These are phyloP conservation scores for Macrophomina phaseolina DNA, from an alignment of 2,329 filamentous ascomycete genomes.

Conservation along the genomic window DNA sequence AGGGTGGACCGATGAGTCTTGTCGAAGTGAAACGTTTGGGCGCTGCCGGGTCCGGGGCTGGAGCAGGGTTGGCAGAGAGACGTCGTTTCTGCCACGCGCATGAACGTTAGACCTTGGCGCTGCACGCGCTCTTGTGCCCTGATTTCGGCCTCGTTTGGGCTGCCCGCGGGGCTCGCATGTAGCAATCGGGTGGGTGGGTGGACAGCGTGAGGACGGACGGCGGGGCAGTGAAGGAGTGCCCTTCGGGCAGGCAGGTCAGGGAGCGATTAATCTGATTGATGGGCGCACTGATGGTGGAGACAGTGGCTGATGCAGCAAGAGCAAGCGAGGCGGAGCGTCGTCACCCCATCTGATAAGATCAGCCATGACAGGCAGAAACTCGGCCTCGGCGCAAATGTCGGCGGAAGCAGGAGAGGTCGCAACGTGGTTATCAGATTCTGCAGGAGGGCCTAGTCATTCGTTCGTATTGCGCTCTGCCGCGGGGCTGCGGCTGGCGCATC, in stretches of 20 bases:
- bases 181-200: background rate
- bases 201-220: background rate
- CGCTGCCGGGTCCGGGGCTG: background rate
- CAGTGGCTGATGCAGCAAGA: background rate
- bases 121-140: background rate
- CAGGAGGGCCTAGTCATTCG: background rate
- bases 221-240: background rate
- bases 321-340: background rate
- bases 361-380: conserved; percentile 5
- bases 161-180: background rate
- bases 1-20: background rate
- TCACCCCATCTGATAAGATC: conserved; percentile 12
- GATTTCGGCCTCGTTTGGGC: background rate
- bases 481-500: background rate
- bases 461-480: background rate
- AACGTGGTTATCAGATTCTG: conserved; percentile 14
- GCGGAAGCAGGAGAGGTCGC: background rate
- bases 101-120: background rate
- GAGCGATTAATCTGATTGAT: conserved; percentile 6
- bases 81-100: background rate
- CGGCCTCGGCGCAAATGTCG: conserved; percentile 1
- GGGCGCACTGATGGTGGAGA: conserved; percentile 9
- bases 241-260: background rate
- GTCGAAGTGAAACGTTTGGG: background rate
- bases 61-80: background rate